Percentiles rank a stretch among this genome's conserved stretches.
phyloP scores from a whole-genome alignment of 2,329 filamentous ascomycete species.

The Davidsoniella eucalypti region DNA sequence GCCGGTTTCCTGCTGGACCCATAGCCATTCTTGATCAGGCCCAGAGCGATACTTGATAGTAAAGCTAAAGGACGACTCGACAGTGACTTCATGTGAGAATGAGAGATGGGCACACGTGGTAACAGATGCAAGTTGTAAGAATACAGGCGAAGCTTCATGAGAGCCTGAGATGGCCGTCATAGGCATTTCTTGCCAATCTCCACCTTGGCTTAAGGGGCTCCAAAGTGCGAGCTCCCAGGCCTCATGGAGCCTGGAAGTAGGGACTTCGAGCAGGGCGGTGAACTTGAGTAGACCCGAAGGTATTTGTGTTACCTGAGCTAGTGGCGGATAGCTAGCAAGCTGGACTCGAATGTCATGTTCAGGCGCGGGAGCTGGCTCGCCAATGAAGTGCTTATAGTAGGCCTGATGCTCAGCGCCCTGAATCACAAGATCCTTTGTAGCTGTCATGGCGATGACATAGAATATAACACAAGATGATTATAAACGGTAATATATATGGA shows the following conservation, averaged over 20 bases:
- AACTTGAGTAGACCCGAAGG: constrained; percentile 36
- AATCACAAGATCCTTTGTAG: constrained; percentile 7
- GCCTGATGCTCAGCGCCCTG: constrained; percentile 7
- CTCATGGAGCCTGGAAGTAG: constrained; percentile 33
- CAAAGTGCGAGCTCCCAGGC: constrained; percentile 62
- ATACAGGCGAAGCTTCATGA: constrained; percentile 2
- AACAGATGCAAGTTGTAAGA: neutral
- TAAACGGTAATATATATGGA: no score
- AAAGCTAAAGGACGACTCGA: constrained; percentile 26
- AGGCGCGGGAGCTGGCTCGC: neutral
- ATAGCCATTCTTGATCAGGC: constrained; percentile 44
- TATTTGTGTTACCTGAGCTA: constrained; percentile 57
- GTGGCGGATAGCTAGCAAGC: constrained; percentile 41
- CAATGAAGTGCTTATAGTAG: constrained; percentile 5
- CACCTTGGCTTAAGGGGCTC: constrained; percentile 39
- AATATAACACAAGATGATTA: no score
- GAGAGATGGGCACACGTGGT: neutral
- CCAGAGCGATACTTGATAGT: constrained; percentile 52
- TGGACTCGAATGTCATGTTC: constrained; percentile 2
- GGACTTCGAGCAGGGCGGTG: constrained; percentile 53
- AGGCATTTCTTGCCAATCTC: constrained; percentile 36
- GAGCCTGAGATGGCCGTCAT: constrained; percentile 21
- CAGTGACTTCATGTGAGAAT: constrained; percentile 9
- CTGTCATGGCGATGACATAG: neutral
- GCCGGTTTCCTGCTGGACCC: constrained; percentile 49